Evolutionary conservation across 352 stramenopile species (phyloP).

Genomic region (Pythium insidiosum): DNA sequence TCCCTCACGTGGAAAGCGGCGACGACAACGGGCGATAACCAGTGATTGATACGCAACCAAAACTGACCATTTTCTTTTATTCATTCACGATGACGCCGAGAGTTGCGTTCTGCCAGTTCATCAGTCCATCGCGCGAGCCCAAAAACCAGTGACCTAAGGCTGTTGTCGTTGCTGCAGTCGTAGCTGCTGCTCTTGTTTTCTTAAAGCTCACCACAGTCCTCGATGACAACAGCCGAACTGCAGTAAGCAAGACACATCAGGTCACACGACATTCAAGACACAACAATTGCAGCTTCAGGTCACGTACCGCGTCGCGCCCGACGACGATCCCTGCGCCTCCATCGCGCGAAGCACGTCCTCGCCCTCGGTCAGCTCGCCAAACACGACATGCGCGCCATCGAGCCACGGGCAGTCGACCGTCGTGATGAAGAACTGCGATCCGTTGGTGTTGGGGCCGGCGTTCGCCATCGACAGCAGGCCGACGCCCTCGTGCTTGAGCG

Average conservation of each 20-base stretch:
- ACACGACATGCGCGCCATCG: conserved; percentile 86
- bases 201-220: conserved; percentile 93
- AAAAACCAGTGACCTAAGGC: background rate
- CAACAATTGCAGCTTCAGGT: background rate
- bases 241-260: background rate
- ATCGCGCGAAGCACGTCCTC: conserved; percentile 96
- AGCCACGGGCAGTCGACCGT: conserved; percentile 89
- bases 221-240: conserved; percentile 86
- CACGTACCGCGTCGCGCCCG: conserved; percentile 82
- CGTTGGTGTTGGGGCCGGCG: conserved; percentile 95
- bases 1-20: too few species aligned
- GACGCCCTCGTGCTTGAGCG: conserved; percentile 85
- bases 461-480: conserved; percentile 97
- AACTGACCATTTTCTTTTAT: too few species aligned
- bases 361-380: conserved; percentile 92
- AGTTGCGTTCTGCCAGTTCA: background rate
- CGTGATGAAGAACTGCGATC: conserved; percentile 97
- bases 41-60: too few species aligned
- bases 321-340: conserved; percentile 90
- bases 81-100: too few species aligned
- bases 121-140: background rate
- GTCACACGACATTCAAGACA: background rate
- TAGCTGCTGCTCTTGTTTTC: background rate
- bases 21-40: too few species aligned
- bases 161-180: background rate